Evolutionary conservation across 148 eudicot species (phyloP).

Genomic region (Chenopodium quinoa): DNA sequence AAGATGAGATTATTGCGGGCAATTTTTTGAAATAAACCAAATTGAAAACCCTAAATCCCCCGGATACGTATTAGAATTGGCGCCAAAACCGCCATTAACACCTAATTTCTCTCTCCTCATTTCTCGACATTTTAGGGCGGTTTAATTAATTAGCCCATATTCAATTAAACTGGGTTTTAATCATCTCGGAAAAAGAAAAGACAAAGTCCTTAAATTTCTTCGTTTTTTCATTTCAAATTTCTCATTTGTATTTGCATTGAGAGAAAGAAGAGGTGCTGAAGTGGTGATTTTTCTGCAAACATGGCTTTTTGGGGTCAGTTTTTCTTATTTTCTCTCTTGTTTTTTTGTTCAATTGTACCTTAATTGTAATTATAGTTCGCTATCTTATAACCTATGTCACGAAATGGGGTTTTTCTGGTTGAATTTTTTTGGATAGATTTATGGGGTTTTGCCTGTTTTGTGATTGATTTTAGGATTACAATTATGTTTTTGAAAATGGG

Average conservation of each 20-base stretch:
- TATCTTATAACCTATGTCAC: neutral
- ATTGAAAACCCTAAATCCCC: neutral
- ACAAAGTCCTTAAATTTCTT: no score
- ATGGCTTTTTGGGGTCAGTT: conserved; percentile 43
- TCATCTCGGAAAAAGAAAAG: neutral
- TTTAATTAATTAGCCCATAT: neutral
- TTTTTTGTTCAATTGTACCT: neutral
- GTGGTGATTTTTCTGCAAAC: neutral
- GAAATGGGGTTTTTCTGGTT: neutral
- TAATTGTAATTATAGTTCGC: neutral
- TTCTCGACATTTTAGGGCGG: neutral
- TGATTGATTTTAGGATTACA: no score
- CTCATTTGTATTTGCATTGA: no score
- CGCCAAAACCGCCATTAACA: conserved; percentile 14
- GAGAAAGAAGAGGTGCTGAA: neutral
- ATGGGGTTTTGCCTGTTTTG: no score
- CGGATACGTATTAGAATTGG: neutral
- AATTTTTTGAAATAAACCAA: neutral
- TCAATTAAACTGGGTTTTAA: neutral
- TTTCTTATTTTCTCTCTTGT: neutral
- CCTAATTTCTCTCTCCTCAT: neutral
- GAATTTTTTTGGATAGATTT: no score
- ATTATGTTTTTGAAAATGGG: no score
- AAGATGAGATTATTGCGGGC: no score
- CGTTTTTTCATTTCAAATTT: no score